Evolutionary conservation across 2,329 filamentous ascomycete species (phyloP), one percentile per base, ranked within the genome.

Genomic region (Stachybotrys chartarum): DNA sequence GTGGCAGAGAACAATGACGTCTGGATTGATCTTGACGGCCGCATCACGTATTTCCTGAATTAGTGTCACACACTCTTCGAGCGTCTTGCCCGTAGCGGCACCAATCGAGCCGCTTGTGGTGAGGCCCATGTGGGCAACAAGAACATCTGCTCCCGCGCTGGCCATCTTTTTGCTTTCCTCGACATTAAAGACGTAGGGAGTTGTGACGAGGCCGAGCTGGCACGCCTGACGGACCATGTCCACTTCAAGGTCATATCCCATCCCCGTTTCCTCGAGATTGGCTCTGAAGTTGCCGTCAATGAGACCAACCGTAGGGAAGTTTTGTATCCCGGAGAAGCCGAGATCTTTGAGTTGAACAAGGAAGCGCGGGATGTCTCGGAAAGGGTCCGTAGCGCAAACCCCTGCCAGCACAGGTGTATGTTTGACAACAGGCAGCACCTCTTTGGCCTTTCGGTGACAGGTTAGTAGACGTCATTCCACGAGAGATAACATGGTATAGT

Each of bases 271-370:
- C 64, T 90, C 87, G 1, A 90, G 75, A 60, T 86, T 85, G 24
- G 77, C 75, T 12, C 87, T 78, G 65, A 90, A 89, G 12, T 76
- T 76, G 1, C 85, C 86, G 66, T 90, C 86, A 42, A 89, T 84
- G 24, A 90, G 71, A 0, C 86, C 86, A 1, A 89, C 85, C 0
- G 86, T 89, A 1, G 86, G 86, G 65, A 90, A 90, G 62, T 90
- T 90, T 67, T 90, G 86, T 14, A 89, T 78, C 1, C 87, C 87
- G 1, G 81, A 80, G 59, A 90, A 88, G 0, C 86, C 86, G 16
- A 87, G 68, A 1, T 77, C 76, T 54, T 79, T 78, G 42, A 90
- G 72, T 64, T 88, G 78, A 17, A 67, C 64, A 16, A 89, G 73
- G 62, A 90, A 88, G 6, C 68, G 64, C 3, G 77, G 70, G 66